phyloP scores from a whole-genome alignment of 805 yeast genomes.

The Wickerhamomyces alni region DNA sequence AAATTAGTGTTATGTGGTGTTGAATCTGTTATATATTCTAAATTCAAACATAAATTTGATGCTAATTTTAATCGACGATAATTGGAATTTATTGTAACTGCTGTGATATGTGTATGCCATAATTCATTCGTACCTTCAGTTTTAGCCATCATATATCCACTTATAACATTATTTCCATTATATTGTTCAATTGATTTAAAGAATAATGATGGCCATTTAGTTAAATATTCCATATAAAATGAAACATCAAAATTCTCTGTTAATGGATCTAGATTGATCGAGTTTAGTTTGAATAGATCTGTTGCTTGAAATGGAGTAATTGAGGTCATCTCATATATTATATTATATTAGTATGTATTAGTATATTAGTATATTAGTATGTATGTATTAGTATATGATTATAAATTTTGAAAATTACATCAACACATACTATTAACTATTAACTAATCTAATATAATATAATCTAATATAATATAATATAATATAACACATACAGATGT shows the following conservation, averaged over 20 bases:
- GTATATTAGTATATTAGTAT: too few relatives aligned
- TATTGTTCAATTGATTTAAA: constrained; percentile 69
- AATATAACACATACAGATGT: too few relatives aligned
- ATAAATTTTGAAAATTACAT: too few relatives aligned
- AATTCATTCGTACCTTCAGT: constrained; percentile 80
- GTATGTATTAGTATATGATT: too few relatives aligned
- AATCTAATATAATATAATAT: too few relatives aligned
- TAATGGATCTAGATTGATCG: constrained; percentile 78
- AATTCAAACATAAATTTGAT: constrained; percentile 63
- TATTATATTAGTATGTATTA: too few relatives aligned
- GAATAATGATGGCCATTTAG: constrained; percentile 83
- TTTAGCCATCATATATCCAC: constrained; percentile 93
- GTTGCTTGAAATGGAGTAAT: constrained; percentile 82
- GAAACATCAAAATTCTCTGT: constrained; percentile 87
- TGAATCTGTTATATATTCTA: constrained; percentile 70
- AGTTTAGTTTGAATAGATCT: constrained; percentile 67
- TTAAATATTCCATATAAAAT: constrained; percentile 78
- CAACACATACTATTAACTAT: too few relatives aligned
- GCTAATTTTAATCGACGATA: constrained; percentile 87
- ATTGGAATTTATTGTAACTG: constrained; percentile 81
- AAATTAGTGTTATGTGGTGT: constrained; percentile 78
- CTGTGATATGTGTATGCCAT: constrained; percentile 97
- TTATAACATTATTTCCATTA: constrained; percentile 27
- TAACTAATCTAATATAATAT: too few relatives aligned
- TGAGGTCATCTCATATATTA: constrained; percentile 54